phyloP scores from a whole-genome alignment of 2,329 filamentous ascomycete species.

The Fusarium neocosmosporiellum region DNA sequence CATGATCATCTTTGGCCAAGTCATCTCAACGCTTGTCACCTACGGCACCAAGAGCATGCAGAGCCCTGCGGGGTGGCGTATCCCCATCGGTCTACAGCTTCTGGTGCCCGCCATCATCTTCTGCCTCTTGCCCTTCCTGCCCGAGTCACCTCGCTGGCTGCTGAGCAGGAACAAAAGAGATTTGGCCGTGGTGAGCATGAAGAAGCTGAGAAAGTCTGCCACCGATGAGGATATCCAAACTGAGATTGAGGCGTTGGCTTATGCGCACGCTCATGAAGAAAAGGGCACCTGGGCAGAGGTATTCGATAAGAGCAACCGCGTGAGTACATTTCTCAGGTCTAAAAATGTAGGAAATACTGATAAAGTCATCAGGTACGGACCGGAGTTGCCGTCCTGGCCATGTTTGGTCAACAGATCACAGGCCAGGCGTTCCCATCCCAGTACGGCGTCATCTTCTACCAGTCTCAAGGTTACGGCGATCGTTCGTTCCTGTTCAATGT shows the following conservation, averaged over 20 bases:
- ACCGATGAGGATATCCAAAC: conserved; percentile 41
- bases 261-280: not conserved
- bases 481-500: conserved; percentile 43
- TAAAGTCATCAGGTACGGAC: conserved; percentile 11
- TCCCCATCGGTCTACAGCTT: conserved; percentile 59
- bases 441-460: conserved; percentile 47
- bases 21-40: conserved; percentile 42
- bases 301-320: conserved; percentile 7
- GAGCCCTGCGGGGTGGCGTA: conserved; percentile 50
- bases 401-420: conserved; percentile 49
- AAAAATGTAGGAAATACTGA: not conserved
- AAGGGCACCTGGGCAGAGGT: conserved; percentile 21
- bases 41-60: conserved; percentile 42
- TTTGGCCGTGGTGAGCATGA: conserved; percentile 27
- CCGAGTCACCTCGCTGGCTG: conserved; percentile 58
- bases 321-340: not conserved
- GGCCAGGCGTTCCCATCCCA: conserved; percentile 46
- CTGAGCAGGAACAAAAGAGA: conserved; percentile 15
- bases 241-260: conserved; percentile 37
- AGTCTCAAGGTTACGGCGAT: conserved; percentile 40
- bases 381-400: conserved; percentile 42
- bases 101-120: conserved; percentile 53
- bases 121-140: conserved; percentile 49
- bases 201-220: conserved; percentile 45
- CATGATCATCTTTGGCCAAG: conserved; percentile 42